phyloP scores from a whole-genome alignment of 352 stramenopile species.

The Globisporangium cylindrosporum region DNA sequence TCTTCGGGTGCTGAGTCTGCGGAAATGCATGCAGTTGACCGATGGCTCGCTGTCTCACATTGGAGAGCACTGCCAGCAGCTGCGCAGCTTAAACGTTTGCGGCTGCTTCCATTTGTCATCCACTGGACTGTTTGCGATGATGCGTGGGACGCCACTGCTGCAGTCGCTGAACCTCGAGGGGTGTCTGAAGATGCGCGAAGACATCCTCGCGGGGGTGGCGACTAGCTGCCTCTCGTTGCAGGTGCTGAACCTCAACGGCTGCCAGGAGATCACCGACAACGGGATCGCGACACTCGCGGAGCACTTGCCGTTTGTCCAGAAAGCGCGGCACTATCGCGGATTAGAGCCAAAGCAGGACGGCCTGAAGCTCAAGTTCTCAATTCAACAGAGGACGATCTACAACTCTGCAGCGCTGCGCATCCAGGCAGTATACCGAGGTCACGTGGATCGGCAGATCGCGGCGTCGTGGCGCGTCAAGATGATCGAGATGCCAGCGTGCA shows the following conservation, averaged over 20 bases:
- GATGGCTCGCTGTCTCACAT: slow-evolving; percentile 47
- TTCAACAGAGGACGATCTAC: slow-evolving; percentile 72
- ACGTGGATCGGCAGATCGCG: slow-evolving; percentile 46
- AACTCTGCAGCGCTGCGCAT: slow-evolving; percentile 69
- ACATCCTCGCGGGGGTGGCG: slow-evolving; percentile 59
- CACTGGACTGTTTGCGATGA: slow-evolving; percentile 43
- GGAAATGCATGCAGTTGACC: slow-evolving; percentile 58
- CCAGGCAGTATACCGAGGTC: slow-evolving; percentile 61
- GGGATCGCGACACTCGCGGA: slow-evolving; percentile 62
- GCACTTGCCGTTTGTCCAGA: slow-evolving; percentile 69
- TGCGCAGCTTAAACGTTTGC: slow-evolving; percentile 62
- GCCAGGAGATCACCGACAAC: slow-evolving; percentile 74
- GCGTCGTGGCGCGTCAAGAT: slow-evolving; percentile 50
- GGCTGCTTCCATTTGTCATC: slow-evolving; percentile 64
- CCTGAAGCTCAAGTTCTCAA: slow-evolving; percentile 61
- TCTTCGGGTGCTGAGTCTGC: slow-evolving; percentile 60
- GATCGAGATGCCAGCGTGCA: slow-evolving; percentile 47
- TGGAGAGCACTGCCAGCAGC: slow-evolving; percentile 39
- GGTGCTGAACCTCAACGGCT: slow-evolving; percentile 69
- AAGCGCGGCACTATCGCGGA: slow-evolving; percentile 47
- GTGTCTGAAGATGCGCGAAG: slow-evolving; percentile 63
- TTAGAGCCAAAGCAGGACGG: slow-evolving; percentile 53
- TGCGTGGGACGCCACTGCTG: slow-evolving; percentile 43
- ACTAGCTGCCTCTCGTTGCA: slow-evolving; percentile 54
- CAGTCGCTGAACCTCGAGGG: slow-evolving; percentile 72